Evolutionary conservation across 345 rosid genomes (phyloP).

Genomic region (Eucalyptus victrix): DNA sequence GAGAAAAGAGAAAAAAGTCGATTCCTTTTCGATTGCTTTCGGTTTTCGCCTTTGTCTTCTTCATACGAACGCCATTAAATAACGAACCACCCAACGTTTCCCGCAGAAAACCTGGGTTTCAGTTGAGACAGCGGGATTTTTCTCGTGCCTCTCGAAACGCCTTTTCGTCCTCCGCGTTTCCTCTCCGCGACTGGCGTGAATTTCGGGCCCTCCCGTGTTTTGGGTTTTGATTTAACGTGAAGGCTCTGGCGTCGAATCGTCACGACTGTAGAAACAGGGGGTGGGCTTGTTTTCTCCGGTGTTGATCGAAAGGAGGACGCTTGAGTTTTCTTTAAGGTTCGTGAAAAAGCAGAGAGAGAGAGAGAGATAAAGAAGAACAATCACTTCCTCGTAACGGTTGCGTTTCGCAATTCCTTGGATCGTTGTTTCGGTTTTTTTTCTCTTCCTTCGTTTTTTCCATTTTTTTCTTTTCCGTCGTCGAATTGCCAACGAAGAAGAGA

Average conservation of each 20-base stretch:
- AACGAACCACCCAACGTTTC: neutral
- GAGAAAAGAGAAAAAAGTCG: neutral
- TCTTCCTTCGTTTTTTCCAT: neutral
- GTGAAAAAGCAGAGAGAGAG: neutral
- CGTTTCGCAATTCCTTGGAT: neutral
- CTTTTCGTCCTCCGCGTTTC: neutral
- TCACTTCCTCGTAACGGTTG: neutral
- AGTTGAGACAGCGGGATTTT: neutral
- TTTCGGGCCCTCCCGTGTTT: neutral
- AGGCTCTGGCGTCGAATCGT: constrained; percentile 9
- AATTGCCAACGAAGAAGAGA: neutral
- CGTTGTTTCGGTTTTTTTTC: neutral
- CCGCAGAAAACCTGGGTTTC: neutral
- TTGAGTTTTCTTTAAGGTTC: constrained; percentile 31
- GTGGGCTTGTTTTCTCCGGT: neutral
- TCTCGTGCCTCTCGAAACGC: neutral
- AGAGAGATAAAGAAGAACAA: neutral
- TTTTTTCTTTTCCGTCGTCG: neutral
- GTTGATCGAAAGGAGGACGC: constrained; percentile 1
- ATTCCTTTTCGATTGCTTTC: neutral
- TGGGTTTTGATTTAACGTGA: constrained; percentile 4
- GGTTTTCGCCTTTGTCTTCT: neutral
- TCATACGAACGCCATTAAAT: neutral
- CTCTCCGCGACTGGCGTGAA: neutral
- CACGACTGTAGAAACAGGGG: neutral